Evolutionary conservation across 495 filamentous ascomycete genomes (phyloP), one percentile per base, ranked within the genome.

Genomic region (Podospora pseudopauciseta): DNA sequence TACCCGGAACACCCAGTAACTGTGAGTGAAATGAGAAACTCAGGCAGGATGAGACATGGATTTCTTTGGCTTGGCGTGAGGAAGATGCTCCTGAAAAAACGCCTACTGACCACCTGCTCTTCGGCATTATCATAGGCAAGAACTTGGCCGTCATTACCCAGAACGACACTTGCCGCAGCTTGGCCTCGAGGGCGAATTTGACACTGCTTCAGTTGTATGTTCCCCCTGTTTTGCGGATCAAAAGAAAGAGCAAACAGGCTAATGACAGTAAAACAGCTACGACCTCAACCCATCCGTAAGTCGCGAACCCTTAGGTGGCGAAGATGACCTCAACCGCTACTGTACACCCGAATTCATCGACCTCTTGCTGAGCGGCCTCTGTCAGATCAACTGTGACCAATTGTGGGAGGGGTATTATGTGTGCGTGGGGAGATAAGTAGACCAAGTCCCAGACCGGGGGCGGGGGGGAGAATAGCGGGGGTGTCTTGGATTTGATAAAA

Each of bases 351-450:
- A 70, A 18, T 49, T 49, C 13, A 49, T 49, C 39, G 39, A 49
- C 9, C 62, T 72, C 18, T 28, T 73, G 67, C 72, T 77, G 70
- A 77, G 67, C 30, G 69, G 67, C 30, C 59, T 72, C 30, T 76
- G 71, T 54, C 66, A 77, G 75, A 72, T 75, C 34, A 65, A 75
- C 60, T 77, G 75, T 66, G 75, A 77, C 18, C 65, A 66, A 23
- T 44, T 77, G 60, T 72, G 70, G 72, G 63, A 60, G 7, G 75
- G 75, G 30, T 77, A 74, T 49, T 76, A 71, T 27, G 74, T 77
- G 0, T 77, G 75, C 34, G 70, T 73, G 0, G 69, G 69, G 27
- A 60, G 26, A 5, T 75, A 34, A 67, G 2, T 18, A 5, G 39
- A 13, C 13, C 39, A 23, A 23, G 23, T 23, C 23, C 23, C 23